These are phyloP conservation scores for Phytophthora palmivora DNA, from an alignment of 352 stramenopile species.

Conservation along the genomic window DNA sequence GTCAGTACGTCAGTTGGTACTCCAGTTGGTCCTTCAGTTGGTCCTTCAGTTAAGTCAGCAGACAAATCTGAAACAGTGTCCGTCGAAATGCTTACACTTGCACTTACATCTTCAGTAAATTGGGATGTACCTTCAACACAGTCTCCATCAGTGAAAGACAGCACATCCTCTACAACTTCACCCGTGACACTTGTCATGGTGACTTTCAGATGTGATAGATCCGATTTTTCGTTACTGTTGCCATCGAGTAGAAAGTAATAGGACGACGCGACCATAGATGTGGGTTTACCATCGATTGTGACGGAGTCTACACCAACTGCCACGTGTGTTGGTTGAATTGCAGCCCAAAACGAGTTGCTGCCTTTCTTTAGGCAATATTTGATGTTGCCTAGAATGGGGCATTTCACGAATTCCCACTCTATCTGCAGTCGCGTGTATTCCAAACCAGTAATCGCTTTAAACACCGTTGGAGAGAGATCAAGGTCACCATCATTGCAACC, in stretches of 20 bases:
- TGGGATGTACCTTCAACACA: constrained; percentile 51
- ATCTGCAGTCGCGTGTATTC: constrained; percentile 12
- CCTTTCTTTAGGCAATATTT: constrained; percentile 29
- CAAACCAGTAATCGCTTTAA: constrained; percentile 28
- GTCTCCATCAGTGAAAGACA: constrained; percentile 50
- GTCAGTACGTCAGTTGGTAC: not conserved
- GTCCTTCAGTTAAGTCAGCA: not conserved
- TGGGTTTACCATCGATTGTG: constrained; percentile 30
- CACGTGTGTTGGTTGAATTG: constrained; percentile 25
- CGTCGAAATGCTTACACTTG: constrained; percentile 1
- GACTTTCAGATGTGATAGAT: constrained; percentile 53
- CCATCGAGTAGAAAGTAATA: constrained; percentile 70
- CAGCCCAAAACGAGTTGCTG: constrained; percentile 29
- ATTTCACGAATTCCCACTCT: constrained; percentile 32
- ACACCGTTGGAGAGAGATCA: constrained; percentile 27
- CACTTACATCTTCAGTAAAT: constrained; percentile 8
- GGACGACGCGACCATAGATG: constrained; percentile 68
- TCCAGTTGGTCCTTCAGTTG: not conserved
- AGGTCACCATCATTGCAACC: constrained; percentile 26
- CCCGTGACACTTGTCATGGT: constrained; percentile 48
- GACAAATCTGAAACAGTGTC: too few species aligned
- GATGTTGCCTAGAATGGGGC: constrained; percentile 18
- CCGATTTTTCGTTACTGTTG: constrained; percentile 38
- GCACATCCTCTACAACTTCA: constrained; percentile 56
- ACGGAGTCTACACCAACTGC: constrained; percentile 21